phyloP scores from a whole-genome alignment of 2,329 filamentous ascomycete genomes.

The Dendrostoma leiphaemia region DNA sequence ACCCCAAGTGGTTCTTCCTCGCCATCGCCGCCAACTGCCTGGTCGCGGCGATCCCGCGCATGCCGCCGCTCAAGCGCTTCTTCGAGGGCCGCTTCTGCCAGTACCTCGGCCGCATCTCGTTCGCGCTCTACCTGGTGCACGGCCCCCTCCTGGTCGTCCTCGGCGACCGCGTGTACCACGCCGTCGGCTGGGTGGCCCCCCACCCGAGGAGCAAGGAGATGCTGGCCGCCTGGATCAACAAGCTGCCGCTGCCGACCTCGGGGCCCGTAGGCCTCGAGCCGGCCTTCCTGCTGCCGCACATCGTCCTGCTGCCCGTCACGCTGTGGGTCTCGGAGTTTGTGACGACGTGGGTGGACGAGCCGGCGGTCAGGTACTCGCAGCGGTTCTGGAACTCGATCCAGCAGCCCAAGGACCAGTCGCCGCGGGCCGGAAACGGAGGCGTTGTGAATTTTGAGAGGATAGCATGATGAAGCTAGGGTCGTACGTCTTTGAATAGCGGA shows the following conservation, averaged over 20 bases:
- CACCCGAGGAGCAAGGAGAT: conserved; percentile 44
- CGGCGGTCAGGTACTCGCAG: conserved; percentile 54
- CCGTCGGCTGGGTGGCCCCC: conserved; percentile 53
- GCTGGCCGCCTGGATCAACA: conserved; percentile 56
- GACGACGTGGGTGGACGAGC: conserved; percentile 57
- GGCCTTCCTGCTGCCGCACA: conserved; percentile 56
- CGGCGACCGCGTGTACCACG: conserved; percentile 63
- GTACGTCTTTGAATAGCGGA: no score
- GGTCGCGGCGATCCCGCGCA: conserved; percentile 54
- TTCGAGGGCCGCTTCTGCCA: conserved; percentile 60
- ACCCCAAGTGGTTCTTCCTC: conserved; percentile 67
- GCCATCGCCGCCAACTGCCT: conserved; percentile 59
- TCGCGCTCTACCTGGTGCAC: conserved; percentile 62
- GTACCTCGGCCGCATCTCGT: conserved; percentile 62
- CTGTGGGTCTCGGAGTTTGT: conserved; percentile 56
- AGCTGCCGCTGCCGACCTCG: conserved; percentile 49
- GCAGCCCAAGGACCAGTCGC: conserved; percentile 11
- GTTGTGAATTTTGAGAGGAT: neutral
- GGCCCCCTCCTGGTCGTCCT: conserved; percentile 58
- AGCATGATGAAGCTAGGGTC: neutral
- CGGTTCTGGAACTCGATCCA: conserved; percentile 55
- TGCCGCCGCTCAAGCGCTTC: conserved; percentile 55
- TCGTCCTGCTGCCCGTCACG: conserved; percentile 59
- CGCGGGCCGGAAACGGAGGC: neutral
- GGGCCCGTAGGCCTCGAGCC: conserved; percentile 62